Conservation (phyloP, 1,284 basidiomycete genomes). For the Ceratobasidium sp. region DNA sequence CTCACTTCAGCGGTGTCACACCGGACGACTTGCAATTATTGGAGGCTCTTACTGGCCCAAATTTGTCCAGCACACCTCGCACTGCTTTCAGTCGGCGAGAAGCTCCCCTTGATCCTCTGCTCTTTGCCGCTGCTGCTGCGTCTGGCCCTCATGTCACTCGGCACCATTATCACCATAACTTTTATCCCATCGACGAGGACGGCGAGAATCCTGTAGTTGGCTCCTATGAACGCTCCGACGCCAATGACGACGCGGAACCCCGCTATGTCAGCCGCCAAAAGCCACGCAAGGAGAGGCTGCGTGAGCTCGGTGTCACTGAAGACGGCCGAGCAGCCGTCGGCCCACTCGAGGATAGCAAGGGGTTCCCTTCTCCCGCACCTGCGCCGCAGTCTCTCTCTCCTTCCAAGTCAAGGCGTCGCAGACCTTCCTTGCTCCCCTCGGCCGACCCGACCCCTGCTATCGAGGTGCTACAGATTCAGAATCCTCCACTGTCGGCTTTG, state of each 20-base stretch:
- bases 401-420: conserved; percentile 29
- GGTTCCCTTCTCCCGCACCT: background rate
- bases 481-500: conserved; percentile 15
- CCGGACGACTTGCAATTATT: conserved; percentile 43
- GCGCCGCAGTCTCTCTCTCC: conserved; percentile 15
- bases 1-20: background rate
- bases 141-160: conserved; percentile 77
- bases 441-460: conserved; percentile 27
- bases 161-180: conserved; percentile 79
- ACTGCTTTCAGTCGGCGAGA: conserved; percentile 59
- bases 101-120: conserved; percentile 74
- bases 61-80: conserved; percentile 8
- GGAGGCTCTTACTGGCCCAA: conserved; percentile 40
- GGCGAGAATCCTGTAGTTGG: conserved; percentile 29
- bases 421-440: conserved; percentile 19
- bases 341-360: background rate
- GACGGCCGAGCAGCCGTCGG: conserved; percentile 36
- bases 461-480: conserved; percentile 25
- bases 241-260: conserved; percentile 32
- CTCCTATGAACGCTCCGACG: conserved; percentile 36
- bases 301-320: conserved; percentile 46
- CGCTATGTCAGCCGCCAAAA: conserved; percentile 76
- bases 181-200: conserved; percentile 63
- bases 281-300: conserved; percentile 68
- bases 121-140: conserved; percentile 75